phyloP scores from a whole-genome alignment of 2,329 filamentous ascomycete genomes.

The Pseudogymnoascus sp. region DNA sequence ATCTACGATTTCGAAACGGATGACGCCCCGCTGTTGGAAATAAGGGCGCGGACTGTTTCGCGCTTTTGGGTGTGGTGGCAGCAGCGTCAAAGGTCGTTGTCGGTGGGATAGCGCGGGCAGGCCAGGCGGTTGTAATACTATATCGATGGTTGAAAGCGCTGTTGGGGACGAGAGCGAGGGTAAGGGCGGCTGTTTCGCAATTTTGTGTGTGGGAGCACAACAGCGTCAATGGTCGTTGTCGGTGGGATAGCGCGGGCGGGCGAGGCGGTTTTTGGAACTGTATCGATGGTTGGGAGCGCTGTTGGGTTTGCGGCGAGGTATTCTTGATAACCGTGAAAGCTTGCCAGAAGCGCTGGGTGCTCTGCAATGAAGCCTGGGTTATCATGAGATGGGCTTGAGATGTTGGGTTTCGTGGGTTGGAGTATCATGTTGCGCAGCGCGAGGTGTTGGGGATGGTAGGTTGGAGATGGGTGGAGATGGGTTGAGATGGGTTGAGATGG shows the following conservation, averaged over 20 bases:
- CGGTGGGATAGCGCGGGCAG: not conserved
- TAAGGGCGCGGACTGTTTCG: not conserved
- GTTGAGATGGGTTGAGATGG: too few relatives aligned
- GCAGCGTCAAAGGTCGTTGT: not conserved
- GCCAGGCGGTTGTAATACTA: not conserved
- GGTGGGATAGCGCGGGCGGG: not conserved
- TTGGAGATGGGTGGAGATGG: not conserved
- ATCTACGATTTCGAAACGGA: not conserved
- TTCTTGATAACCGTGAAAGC: not conserved
- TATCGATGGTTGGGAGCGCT: not conserved
- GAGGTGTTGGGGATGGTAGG: not conserved
- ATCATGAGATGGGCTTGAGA: not conserved
- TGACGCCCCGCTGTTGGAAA: not conserved
- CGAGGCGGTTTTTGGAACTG: not conserved
- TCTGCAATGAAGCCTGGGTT: not conserved
- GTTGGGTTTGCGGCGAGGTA: not conserved
- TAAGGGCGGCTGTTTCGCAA: not conserved
- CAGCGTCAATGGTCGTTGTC: not conserved
- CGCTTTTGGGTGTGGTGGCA: not conserved
- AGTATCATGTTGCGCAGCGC: not conserved
- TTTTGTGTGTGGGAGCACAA: not conserved
- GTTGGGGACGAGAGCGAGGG: not conserved
- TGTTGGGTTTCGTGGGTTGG: not conserved
- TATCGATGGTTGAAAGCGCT: not conserved
- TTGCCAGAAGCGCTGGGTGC: not conserved